Conservation (phyloP, 73 alveolate genomes). For the Tetrahymena elliotti region DNA sequence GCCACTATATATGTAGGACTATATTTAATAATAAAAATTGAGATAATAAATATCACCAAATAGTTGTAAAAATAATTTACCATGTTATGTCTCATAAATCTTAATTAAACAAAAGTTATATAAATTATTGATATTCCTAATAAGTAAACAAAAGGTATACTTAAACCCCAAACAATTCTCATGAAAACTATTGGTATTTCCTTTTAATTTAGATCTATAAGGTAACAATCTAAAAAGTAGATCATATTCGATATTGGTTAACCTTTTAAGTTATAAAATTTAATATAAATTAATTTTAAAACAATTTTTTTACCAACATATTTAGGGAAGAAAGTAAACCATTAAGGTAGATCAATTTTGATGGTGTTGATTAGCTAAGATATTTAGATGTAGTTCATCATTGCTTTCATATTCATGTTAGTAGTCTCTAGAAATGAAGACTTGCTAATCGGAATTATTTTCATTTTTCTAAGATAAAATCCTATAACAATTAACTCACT, state of each 20-base stretch:
- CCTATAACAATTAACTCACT: background rate
- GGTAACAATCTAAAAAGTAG: constrained; percentile 14
- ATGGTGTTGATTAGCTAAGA: background rate
- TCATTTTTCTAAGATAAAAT: background rate
- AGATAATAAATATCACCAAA: background rate
- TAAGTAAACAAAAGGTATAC: constrained; percentile 11
- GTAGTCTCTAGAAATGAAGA: background rate
- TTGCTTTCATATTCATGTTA: background rate
- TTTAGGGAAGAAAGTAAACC: background rate
- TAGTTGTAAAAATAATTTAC: background rate
- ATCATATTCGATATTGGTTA: constrained; percentile 10
- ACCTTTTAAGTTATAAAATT: background rate
- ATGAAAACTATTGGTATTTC: background rate
- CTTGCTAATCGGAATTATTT: background rate
- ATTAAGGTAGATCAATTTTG: background rate
- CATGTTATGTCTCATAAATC: background rate
- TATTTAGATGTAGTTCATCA: background rate
- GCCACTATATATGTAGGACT: background rate
- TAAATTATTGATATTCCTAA: background rate
- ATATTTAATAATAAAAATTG: background rate
- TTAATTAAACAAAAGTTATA: background rate
- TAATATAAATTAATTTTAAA: background rate
- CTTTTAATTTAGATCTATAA: background rate
- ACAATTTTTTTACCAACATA: background rate
- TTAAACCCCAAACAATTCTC: constrained; percentile 21